These are phyloP conservation scores for Marasmius sp. DNA, from an alignment of 1,284 basidiomycete genomes.

Conservation along the genomic window DNA sequence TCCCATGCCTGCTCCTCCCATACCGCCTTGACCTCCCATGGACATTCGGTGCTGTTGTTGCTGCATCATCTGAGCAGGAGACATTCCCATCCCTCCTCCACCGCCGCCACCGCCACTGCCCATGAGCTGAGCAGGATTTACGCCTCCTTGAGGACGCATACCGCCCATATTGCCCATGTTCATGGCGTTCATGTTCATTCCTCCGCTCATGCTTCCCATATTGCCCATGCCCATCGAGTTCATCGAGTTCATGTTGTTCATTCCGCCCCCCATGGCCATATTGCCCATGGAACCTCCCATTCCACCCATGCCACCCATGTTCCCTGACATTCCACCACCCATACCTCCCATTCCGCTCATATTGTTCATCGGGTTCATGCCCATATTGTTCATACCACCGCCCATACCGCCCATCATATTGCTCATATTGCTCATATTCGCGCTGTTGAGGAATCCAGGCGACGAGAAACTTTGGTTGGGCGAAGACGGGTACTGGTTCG, in stretches of 20 bases:
- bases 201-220: neutral
- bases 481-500: neutral
- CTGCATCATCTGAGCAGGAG: neutral
- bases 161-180: conserved; percentile 15
- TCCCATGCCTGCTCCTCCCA: neutral
- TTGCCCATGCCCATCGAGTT: conserved; percentile 1
- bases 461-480: neutral
- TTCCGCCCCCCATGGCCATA: neutral
- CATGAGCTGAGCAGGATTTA: neutral
- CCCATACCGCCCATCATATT: neutral
- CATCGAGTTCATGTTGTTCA: neutral
- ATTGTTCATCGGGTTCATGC: conserved; percentile 2
- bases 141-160: conserved; percentile 4
- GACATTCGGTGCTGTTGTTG: conserved; percentile 1
- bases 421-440: neutral
- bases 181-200: conserved; percentile 18
- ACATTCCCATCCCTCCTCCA: neutral
- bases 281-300: neutral
- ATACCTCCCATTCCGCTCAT: neutral
- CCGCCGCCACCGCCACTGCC: neutral
- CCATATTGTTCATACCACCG: conserved; percentile 4
- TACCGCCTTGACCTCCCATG: conserved; percentile 2
- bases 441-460: neutral
- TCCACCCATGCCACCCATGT: conserved; percentile 17
- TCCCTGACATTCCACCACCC: neutral